Base-by-base conservation (phyloP, 495 filamentous ascomycete species). In the Xylaria flabelliformis region DNA sequence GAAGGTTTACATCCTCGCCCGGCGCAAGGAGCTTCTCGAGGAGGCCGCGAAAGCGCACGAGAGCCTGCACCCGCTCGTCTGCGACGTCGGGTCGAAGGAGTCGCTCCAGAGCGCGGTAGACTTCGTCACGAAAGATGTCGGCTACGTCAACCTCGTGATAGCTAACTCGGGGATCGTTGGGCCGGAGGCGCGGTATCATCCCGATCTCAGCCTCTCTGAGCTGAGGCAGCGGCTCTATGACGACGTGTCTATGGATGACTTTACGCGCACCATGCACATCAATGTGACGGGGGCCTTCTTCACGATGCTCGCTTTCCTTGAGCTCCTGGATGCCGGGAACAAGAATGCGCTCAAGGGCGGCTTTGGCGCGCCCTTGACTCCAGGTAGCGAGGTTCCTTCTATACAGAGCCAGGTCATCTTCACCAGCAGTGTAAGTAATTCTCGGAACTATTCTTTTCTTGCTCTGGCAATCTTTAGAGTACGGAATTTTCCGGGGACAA, bases 1-100 rank as follows among this genome's bases (percentile, higher is more conserved):
- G 13, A 90, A 87, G 78, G 86, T 92, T 44, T 92, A 90, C 81
- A 90, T 92, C 72, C 70, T 91, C 41, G 89, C 89, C 26, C 81
- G 90, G 15, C 84, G 88, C 15, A 74, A 80, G 64, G 84, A 88
- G 32, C 73, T 83, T 1, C 84, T 90, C 10, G 78, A 87, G 41
- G 76, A 80, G 42, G 83, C 83, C 19, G 81, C 86, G 0, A 77
- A 80, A 6, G 39, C 56, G 7, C 71, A 75, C 58, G 66, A 68
- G 2, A 72, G 50, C 72, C 82, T 91, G 36, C 81, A 88, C 66
- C 88, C 89, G 2, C 67, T 91, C 39, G 70, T 75, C 24, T 88
- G 85, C 62, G 89, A 91, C 72, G 83, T 91, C 36, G 84, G 87
- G 1, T 89, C 86, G 0, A 87, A 89, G 72, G 83, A 82, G 9